Evolutionary conservation across 2,329 filamentous ascomycete genomes (phyloP).

Genomic region (Shiraia sp.): DNA sequence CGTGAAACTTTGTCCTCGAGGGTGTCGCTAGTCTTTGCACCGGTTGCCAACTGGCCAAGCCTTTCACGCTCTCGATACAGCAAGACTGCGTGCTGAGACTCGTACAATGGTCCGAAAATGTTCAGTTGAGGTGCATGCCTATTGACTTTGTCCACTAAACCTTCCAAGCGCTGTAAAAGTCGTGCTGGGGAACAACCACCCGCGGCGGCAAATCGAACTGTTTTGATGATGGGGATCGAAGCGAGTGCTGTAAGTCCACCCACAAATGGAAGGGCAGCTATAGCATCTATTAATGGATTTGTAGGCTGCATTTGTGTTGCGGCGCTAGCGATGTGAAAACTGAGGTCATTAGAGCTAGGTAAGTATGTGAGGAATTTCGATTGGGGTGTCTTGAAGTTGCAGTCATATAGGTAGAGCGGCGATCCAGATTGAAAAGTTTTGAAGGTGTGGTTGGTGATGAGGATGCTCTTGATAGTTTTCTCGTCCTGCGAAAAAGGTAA

Average conservation of each 20-base stretch:
- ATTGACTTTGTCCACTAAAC: slow-evolving; percentile 39
- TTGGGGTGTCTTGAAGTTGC: slow-evolving; percentile 10
- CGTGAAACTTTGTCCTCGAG: slow-evolving; percentile 31
- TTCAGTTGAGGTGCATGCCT: slow-evolving; percentile 27
- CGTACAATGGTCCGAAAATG: slow-evolving; percentile 35
- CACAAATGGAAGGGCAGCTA: slow-evolving; percentile 32
- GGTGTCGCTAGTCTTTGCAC: slow-evolving; percentile 14
- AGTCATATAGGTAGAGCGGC: slow-evolving; percentile 15
- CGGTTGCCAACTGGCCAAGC: slow-evolving; percentile 26
- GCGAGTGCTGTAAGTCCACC: slow-evolving; percentile 34
- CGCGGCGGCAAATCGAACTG: slow-evolving; percentile 31
- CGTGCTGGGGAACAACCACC: slow-evolving; percentile 30
- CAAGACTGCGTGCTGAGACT: slow-evolving; percentile 22
- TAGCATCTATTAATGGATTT: slow-evolving; percentile 26
- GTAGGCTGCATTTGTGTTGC: slow-evolving; percentile 16
- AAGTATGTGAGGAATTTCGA: slow-evolving; percentile 25
- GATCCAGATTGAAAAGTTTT: slow-evolving; percentile 22
- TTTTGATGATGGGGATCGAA: slow-evolving; percentile 24
- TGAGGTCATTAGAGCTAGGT: slow-evolving; percentile 21
- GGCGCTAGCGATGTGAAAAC: slow-evolving; percentile 23
- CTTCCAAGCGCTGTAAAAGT: slow-evolving; percentile 41
- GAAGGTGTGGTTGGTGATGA: slow-evolving; percentile 28
- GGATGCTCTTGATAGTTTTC: slow-evolving; percentile 24
- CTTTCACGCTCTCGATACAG: slow-evolving; percentile 35
- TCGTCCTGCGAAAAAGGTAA: slow-evolving; percentile 30